Conservation (phyloP, 2,329 filamentous ascomycete species). For the Talaromyces sp. region DNA sequence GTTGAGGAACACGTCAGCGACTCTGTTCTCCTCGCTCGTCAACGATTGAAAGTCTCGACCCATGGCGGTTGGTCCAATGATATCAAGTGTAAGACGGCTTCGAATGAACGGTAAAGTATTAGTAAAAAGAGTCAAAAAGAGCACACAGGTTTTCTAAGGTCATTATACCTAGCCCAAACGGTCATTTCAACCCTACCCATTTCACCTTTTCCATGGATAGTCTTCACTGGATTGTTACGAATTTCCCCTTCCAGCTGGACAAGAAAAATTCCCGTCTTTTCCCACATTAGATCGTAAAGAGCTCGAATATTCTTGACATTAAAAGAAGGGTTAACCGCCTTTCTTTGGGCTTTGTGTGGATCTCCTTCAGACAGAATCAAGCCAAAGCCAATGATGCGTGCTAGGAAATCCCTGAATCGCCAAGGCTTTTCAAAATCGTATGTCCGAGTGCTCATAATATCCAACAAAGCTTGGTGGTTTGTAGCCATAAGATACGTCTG, state of each 20-base stretch:
- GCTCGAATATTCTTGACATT: not conserved
- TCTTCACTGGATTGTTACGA: constrained; percentile 20
- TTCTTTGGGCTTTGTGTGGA: not conserved
- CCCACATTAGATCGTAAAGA: not conserved
- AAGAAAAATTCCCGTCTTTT: not conserved
- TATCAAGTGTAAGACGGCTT: not conserved
- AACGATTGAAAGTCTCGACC: not conserved
- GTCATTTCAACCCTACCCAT: constrained; percentile 4
- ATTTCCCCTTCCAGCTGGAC: not conserved
- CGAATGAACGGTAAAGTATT: not conserved
- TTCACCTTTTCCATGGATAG: constrained; percentile 13
- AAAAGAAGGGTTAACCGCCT: not conserved
- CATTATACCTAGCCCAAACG: not conserved
- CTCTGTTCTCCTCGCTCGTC: not conserved
- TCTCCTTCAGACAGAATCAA: not conserved
- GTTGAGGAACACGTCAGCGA: constrained; percentile 18
- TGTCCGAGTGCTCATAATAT: not conserved
- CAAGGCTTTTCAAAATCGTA: not conserved
- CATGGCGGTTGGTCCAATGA: not conserved
- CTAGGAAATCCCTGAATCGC: not conserved
- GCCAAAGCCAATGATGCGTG: not conserved
- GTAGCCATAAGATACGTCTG: not conserved
- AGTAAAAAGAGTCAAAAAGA: not conserved
- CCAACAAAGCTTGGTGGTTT: not conserved
- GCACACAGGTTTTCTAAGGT: not conserved